Evolutionary conservation across 768 basidiomycete genomes (phyloP), one percentile per base, ranked within the genome.

Genomic region (Coprinopsis cinerea): DNA sequence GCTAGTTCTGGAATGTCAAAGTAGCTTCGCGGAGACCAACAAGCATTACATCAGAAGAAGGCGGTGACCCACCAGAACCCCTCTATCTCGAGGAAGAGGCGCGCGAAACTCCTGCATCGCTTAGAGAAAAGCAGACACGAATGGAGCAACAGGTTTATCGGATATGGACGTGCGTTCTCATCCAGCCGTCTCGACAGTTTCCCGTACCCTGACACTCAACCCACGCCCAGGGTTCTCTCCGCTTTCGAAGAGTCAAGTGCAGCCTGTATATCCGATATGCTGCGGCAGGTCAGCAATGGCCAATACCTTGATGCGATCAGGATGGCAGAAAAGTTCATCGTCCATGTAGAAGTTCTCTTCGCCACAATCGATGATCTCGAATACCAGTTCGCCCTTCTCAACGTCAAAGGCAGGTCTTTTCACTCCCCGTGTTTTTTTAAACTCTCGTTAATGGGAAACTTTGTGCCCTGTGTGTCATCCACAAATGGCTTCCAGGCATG

Each of bases 171-270:
- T 90, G 61, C 70, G 88, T 80, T 9, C 41, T 10, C 17, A 9
- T 18, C 10, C 23, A 18, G 9, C 4, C 5, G 25, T 43, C 41
- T 25, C 10, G 11, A 7, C 18, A 39, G 20, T 37, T 43, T 35
- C 44, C 25, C n/a, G 20, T 40, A 24, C 27, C 41, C 37, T 37
- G 32, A 47, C 26, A 20, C 37, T 30, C 23, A 49, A 54, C 23
- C 47, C 44, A 30, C 25, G 53, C 25, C 30, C 24, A 91, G 88
- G 43, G 93, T 98, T 30, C 77, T 99, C 30, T 96, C 93, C 22
- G 92, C 95, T 3, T 99, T 98, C 56, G 96, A 99, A 66, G 96
- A 99, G 69, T 95, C 92, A n/a, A 93, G 91, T 58, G 96, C 96
- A 20, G 94, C 95, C 6, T 95, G 95, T 69, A 99, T 99, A 57